Evolutionary conservation across 495 filamentous ascomycete genomes (phyloP), one percentile per base, ranked within the genome.

Genomic region (Pseudomonodictys pantanalensis): DNA sequence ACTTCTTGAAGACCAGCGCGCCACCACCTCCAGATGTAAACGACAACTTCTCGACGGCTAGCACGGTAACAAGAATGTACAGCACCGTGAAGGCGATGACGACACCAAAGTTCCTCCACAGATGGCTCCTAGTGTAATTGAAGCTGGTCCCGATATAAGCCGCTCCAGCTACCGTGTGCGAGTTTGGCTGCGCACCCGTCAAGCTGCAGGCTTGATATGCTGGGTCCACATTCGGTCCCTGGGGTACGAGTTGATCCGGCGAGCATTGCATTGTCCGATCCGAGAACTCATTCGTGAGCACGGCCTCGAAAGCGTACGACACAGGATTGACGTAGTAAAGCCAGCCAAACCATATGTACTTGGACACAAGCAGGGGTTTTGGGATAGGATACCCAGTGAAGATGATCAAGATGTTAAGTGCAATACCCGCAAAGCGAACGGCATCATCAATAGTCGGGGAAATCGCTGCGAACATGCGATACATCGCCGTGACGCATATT

Each of bases 381-480:
- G 78, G 71, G 32, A 83, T 77, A 10, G 79, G 74, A 54, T 83
- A 83, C 26, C 81, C 81, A 1, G 75, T 77, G 64, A 70, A 83
- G 38, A 89, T 84, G 46, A 75, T 62, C 22, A 80, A 65, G 22
- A 90, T 69, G 63, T 88, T 89, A 30, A 91, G 68, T 0, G 80
- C 83, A 57, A 85, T 81, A 57, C 87, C 86, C 48, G 80, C 78
- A 66, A 90, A 89, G 9, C 86, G 78, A 38, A 89, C 83, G 2
- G 88, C 86, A 45, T 87, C 85, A 66, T 90, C 84, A 42, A 91
- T 87, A 1, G 79, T 81, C 0, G 86, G 85, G 2, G 84, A 89
- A 5, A 90, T 69, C 6, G 85, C 79, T 1, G 86, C 88, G 63
- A 91, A 88, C 86, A 90, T 89, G 12, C 88, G 83, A 64, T 88